A percentile compares a stretch with the other conserved stretches of the same genome.
These are phyloP conservation scores for Phellopilus nigrolimitatus DNA, from an alignment of 1,284 basidiomycete species.

Conservation along the genomic window DNA sequence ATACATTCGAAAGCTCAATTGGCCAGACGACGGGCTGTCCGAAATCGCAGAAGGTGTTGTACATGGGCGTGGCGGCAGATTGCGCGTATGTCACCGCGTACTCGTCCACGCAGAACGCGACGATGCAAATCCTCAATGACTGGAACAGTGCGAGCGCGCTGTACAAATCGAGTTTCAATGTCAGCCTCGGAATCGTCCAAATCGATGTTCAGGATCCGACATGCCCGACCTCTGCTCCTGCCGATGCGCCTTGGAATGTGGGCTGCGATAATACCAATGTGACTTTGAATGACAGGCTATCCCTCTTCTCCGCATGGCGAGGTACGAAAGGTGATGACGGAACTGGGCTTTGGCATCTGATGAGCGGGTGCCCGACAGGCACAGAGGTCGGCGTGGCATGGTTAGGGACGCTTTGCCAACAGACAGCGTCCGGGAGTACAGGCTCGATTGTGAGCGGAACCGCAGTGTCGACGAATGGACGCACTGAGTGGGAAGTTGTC, in stretches of 20 bases:
- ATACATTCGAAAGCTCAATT: conserved; percentile 65
- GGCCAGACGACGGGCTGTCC: conserved; percentile 73
- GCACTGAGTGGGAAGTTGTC: conserved; percentile 77
- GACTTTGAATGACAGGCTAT: conserved; percentile 67
- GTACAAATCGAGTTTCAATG: conserved; percentile 81
- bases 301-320: conserved; percentile 81
- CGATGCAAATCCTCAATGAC: conserved; percentile 69
- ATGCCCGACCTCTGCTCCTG: conserved; percentile 50
- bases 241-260: conserved; percentile 54
- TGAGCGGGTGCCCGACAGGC: conserved; percentile 83
- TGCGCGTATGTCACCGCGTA: conserved; percentile 73
- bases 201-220: conserved; percentile 59
- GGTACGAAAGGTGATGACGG: conserved; percentile 67
- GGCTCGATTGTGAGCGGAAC: conserved; percentile 71
- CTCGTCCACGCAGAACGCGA: conserved; percentile 59
- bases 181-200: conserved; percentile 81
- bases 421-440: conserved; percentile 41
- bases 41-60: conserved; percentile 67
- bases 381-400: conserved; percentile 89
- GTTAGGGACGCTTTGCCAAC: conserved; percentile 74
- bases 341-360: conserved; percentile 85
- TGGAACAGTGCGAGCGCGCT: conserved; percentile 77
- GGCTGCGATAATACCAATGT: conserved; percentile 41
- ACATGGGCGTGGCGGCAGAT: conserved; percentile 86
- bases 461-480: conserved; percentile 74